Evolutionary conservation across 305 asterid species (phyloP).

Genomic region (Solanum aculeatissimum): DNA sequence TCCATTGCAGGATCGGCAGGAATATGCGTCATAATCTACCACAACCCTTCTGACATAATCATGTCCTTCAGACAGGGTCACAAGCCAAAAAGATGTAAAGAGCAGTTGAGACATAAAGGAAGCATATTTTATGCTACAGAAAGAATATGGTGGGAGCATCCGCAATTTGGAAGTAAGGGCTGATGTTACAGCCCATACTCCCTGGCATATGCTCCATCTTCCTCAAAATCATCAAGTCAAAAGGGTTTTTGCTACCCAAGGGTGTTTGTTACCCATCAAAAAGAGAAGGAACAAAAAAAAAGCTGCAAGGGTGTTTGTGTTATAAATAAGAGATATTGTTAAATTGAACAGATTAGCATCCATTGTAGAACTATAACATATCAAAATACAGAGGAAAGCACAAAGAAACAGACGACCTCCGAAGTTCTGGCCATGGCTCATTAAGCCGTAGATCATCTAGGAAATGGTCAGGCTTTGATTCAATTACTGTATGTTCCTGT

Average conservation of each 20-base stretch:
- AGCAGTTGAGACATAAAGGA: background rate
- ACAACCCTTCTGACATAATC: background rate
- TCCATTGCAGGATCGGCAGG: background rate
- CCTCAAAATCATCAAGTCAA: too few species aligned
- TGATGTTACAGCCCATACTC: background rate
- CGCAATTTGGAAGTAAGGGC: background rate
- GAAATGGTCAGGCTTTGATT: conserved; percentile 93
- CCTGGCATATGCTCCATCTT: background rate
- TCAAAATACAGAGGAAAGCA: background rate
- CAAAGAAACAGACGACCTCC: conserved; percentile 36
- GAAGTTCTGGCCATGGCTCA: conserved; percentile 91
- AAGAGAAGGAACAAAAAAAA: background rate
- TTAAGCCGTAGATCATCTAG: conserved; percentile 87
- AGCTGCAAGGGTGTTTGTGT: background rate
- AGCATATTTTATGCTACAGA: background rate
- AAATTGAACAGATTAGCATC: background rate
- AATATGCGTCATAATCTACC: background rate
- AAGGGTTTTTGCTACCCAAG: background rate
- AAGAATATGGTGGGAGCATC: background rate
- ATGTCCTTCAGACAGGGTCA: background rate
- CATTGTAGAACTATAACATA: background rate
- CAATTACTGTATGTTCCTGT: conserved; percentile 93
- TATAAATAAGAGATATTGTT: background rate
- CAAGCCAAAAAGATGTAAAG: background rate
- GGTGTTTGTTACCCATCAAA: background rate